Conservation (phyloP, 805 yeast species). For the Yarrowia sp. region DNA sequence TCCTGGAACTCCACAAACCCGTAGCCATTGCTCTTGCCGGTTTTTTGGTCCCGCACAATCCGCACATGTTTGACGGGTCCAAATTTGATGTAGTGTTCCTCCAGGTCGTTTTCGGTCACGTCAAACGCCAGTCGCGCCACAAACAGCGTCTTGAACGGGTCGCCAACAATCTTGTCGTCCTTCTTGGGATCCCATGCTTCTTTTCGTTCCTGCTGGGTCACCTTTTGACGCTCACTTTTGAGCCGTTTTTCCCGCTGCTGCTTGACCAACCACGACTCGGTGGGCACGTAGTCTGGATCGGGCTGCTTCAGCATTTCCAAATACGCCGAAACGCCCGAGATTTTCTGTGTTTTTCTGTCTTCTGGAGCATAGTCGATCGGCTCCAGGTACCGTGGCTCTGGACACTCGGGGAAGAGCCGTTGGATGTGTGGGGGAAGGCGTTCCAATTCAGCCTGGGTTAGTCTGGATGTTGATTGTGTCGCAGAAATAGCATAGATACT, state of each 20-base stretch:
- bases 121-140: conserved; percentile 67
- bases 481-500: neutral
- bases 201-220: conserved; percentile 40
- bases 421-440: conserved; percentile 46
- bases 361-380: conserved; percentile 52
- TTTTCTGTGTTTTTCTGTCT: conserved; percentile 45
- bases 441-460: conserved; percentile 40
- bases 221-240: conserved; percentile 32
- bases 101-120: conserved; percentile 64
- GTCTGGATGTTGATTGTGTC: neutral
- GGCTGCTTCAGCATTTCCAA: conserved; percentile 35
- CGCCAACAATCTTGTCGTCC: conserved; percentile 60
- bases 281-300: conserved; percentile 33
- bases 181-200: conserved; percentile 51
- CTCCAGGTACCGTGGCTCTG: conserved; percentile 49
- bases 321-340: conserved; percentile 46
- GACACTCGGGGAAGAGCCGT: conserved; percentile 54
- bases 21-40: conserved; percentile 69
- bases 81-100: conserved; percentile 55
- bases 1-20: conserved; percentile 72
- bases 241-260: conserved; percentile 35
- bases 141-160: conserved; percentile 77
- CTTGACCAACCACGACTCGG: conserved; percentile 38
- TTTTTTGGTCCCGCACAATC: conserved; percentile 52
- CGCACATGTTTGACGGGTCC: conserved; percentile 68